These are phyloP conservation scores for Cordyceps javanica DNA, from an alignment of 2,329 filamentous ascomycete species.

Conservation along the genomic window DNA sequence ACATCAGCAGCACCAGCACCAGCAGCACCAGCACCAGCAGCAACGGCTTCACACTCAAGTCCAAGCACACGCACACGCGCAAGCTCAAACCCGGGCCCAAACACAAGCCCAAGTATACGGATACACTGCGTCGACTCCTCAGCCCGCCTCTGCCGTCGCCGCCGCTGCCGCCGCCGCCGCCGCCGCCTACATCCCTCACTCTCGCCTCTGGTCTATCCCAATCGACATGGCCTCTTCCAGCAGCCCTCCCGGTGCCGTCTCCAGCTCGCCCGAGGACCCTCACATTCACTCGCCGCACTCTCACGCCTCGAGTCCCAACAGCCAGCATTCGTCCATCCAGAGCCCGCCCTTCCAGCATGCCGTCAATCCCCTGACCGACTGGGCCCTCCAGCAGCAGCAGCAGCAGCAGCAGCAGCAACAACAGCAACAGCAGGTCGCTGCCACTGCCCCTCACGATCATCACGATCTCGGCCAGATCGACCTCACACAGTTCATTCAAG, in stretches of 20 bases:
- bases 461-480: constrained; percentile 37
- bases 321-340: constrained; percentile 43
- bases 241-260: constrained; percentile 38
- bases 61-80: not conserved
- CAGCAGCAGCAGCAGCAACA: constrained; percentile 32
- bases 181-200: constrained; percentile 30
- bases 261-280: constrained; percentile 44
- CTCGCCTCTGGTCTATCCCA: constrained; percentile 43
- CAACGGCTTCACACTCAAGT: constrained; percentile 11
- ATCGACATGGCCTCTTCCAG: constrained; percentile 44
- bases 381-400: constrained; percentile 53
- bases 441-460: constrained; percentile 18
- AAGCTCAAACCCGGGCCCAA: not conserved
- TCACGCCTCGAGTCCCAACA: constrained; percentile 45
- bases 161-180: constrained; percentile 24
- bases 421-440: constrained; percentile 20
- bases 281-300: constrained; percentile 44
- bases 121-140: constrained; percentile 2
- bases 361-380: constrained; percentile 52
- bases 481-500: constrained; percentile 49
- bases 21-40: constrained; percentile 26
- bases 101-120: constrained; percentile 4
- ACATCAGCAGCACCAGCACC: constrained; percentile 36
- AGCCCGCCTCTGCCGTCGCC: constrained; percentile 16
- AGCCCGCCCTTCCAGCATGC: constrained; percentile 49